A percentile compares a stretch with the other conserved stretches of the same genome.
These are phyloP conservation scores for Lepiota venenata DNA, from an alignment of 768 basidiomycete species.

Conservation along the genomic window DNA sequence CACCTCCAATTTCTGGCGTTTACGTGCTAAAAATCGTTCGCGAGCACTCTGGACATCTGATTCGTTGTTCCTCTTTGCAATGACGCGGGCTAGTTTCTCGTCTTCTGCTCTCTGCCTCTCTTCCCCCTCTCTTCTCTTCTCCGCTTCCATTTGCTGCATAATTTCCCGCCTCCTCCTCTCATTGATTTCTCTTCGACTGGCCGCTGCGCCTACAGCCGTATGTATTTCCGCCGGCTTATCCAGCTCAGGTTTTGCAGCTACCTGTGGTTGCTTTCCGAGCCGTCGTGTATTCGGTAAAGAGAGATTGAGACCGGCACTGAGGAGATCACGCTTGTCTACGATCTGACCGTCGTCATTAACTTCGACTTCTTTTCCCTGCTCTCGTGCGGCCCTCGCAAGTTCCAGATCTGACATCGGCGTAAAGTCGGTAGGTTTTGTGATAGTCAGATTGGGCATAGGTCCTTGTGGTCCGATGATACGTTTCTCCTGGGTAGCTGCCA, in stretches of 20 bases:
- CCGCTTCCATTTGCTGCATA: slow-evolving; percentile 72
- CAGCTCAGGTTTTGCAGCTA: slow-evolving; percentile 16
- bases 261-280: slow-evolving; percentile 43
- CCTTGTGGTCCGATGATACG: slow-evolving; percentile 64
- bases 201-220: slow-evolving; percentile 82
- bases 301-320: slow-evolving; percentile 91
- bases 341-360: slow-evolving; percentile 97
- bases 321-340: slow-evolving; percentile 90
- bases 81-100: slow-evolving; percentile 60
- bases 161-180: slow-evolving; percentile 81
- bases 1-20: slow-evolving; percentile 69
- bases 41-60: slow-evolving; percentile 70
- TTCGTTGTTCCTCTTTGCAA: slow-evolving; percentile 75
- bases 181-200: slow-evolving; percentile 77
- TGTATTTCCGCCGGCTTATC: slow-evolving; percentile 43
- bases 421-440: slow-evolving; percentile 68
- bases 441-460: slow-evolving; percentile 64
- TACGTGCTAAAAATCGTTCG: slow-evolving; percentile 74
- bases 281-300: slow-evolving; percentile 77
- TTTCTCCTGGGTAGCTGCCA: slow-evolving; percentile 63
- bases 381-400: slow-evolving; percentile 64
- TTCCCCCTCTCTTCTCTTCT: slow-evolving; percentile 53
- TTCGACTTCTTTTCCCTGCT: slow-evolving; percentile 83
- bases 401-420: slow-evolving; percentile 67
- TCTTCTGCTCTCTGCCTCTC: slow-evolving; percentile 60